phyloP scores from a whole-genome alignment of 768 basidiomycete genomes.

The Boletus bicolor region DNA sequence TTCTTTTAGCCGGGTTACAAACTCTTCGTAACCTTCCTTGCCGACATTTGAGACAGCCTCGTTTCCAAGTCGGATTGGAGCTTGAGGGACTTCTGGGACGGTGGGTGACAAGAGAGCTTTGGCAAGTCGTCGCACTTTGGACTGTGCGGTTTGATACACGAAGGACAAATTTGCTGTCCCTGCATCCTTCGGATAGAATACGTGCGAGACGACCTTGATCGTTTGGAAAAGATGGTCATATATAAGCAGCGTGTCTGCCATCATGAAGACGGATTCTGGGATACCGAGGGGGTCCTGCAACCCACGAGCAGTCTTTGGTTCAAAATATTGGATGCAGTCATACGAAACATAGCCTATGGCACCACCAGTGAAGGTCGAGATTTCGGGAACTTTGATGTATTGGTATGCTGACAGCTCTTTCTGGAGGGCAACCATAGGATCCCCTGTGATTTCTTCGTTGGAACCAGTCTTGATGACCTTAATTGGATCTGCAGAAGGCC shows the following conservation, averaged over 20 bases:
- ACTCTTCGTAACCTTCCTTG: constrained; percentile 84
- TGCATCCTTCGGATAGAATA: constrained; percentile 76
- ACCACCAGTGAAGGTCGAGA: constrained; percentile 94
- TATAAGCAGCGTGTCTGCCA: constrained; percentile 91
- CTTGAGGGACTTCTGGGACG: constrained; percentile 67
- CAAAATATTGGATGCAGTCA: constrained; percentile 95
- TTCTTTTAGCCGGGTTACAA: constrained; percentile 89
- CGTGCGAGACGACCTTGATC: constrained; percentile 94
- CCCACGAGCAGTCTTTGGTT: constrained; percentile 81
- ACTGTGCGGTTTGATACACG: constrained; percentile 84
- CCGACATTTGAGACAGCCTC: constrained; percentile 88
- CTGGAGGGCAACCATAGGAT: constrained; percentile 83
- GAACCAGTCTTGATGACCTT: constrained; percentile 90
- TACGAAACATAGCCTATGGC: constrained; percentile 97
- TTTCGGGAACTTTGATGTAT: constrained; percentile 88
- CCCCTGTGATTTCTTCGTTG: constrained; percentile 76
- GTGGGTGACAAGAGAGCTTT: constrained; percentile 52
- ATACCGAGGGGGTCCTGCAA: constrained; percentile 80
- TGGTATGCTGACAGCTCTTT: constrained; percentile 82
- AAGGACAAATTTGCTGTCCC: constrained; percentile 68
- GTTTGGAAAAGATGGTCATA: constrained; percentile 97
- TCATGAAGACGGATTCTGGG: constrained; percentile 96
- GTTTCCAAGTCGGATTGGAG: constrained; percentile 58
- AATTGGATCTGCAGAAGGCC: constrained; percentile 67
- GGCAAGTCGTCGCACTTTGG: constrained; percentile 79